phyloP scores from a whole-genome alignment of 148 eudicot species.

The Pouteria glomerata region DNA sequence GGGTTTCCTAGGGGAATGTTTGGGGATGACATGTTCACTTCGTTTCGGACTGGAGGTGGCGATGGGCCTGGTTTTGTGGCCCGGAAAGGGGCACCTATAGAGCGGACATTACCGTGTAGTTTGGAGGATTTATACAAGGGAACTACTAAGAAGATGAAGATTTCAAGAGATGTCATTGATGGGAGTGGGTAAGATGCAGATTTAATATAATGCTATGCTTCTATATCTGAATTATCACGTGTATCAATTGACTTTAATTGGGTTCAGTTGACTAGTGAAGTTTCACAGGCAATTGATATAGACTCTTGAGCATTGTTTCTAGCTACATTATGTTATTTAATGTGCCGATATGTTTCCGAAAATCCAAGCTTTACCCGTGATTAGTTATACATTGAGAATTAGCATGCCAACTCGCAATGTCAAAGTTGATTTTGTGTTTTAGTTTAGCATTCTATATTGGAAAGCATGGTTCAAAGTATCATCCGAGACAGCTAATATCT shows the following conservation, averaged over 20 bases:
- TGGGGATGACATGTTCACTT: constrained; percentile 58
- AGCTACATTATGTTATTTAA: not conserved
- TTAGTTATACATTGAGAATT: not conserved
- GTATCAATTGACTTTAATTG: not conserved
- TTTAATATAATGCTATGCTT: not conserved
- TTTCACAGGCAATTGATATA: not conserved
- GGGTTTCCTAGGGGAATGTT: constrained; percentile 47
- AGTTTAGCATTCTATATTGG: not conserved
- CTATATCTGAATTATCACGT: not conserved
- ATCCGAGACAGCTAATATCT: not conserved
- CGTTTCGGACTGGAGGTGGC: constrained; percentile 33
- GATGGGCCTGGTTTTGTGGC: constrained; percentile 34
- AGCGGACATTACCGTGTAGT: constrained; percentile 59
- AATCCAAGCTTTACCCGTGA: not conserved
- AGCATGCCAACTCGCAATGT: not conserved
- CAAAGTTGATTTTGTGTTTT: too few species aligned
- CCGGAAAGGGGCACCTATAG: constrained; percentile 53
- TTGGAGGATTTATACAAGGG: constrained; percentile 78
- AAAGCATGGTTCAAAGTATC: not conserved
- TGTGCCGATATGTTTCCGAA: not conserved
- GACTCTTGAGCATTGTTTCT: not conserved
- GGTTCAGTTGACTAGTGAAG: not conserved
- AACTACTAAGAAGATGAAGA: constrained; percentile 80
- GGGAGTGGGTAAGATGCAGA: constrained; percentile 42
- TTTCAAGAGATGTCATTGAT: constrained; percentile 58